Conservation (phyloP, 2,329 filamentous ascomycete species). For the Aspergillus quadrilineatus region DNA sequence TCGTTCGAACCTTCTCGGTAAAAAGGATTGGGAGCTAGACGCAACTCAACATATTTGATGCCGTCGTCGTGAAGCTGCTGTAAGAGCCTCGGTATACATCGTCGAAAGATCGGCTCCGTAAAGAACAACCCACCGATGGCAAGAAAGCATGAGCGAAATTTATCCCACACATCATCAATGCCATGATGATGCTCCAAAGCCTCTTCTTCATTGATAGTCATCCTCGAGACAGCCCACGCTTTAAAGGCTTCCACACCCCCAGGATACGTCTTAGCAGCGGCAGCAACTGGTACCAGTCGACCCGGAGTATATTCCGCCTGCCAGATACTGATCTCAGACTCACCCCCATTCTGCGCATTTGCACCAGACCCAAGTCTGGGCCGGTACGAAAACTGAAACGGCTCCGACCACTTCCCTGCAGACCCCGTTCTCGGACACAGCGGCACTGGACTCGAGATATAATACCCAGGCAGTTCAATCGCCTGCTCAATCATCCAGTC, state of each 20-base stretch:
- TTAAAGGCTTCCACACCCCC: conserved; percentile 8
- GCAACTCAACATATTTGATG: conserved; percentile 15
- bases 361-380: background rate
- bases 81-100: conserved; percentile 10
- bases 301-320: conserved; percentile 3
- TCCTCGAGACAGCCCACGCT: conserved; percentile 10
- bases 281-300: background rate
- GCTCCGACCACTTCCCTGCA: background rate
- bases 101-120: conserved; percentile 14
- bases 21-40: conserved; percentile 9
- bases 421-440: background rate
- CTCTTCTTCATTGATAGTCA: conserved; percentile 15
- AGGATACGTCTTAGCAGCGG: conserved; percentile 5
- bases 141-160: conserved; percentile 11
- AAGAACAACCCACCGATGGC: conserved; percentile 13
- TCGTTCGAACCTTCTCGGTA: conserved; percentile 1
- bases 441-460: conserved; percentile 4
- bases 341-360: background rate
- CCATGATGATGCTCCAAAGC: conserved; percentile 15
- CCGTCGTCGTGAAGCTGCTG: conserved; percentile 14
- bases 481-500: conserved; percentile 16
- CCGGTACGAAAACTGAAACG: conserved; percentile 11
- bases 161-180: conserved; percentile 14
- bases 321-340: conserved; percentile 8
- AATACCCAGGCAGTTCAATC: conserved; percentile 12